Evolutionary conservation across 2,329 filamentous ascomycete species (phyloP).

Genomic region (Achaetomium macrosporum): DNA sequence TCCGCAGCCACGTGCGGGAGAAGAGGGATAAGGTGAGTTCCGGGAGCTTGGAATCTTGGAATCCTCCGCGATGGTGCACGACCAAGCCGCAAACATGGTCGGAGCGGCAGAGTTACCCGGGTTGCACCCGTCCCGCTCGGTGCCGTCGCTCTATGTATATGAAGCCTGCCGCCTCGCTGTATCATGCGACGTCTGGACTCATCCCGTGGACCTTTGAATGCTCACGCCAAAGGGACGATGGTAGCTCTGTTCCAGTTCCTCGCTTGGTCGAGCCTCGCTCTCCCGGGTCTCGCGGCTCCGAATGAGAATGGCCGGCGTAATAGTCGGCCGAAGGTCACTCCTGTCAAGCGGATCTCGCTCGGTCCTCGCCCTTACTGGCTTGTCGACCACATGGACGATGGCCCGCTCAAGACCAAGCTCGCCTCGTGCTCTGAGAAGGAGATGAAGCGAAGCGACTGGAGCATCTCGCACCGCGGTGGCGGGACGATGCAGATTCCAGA

Average conservation of each 20-base stretch:
- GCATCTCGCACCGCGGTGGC: conserved; percentile 58
- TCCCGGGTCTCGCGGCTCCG: conserved; percentile 3
- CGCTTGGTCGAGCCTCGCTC: background rate
- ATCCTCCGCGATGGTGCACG: too few species aligned
- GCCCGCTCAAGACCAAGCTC: conserved; percentile 54
- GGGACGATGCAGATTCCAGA: conserved; percentile 59
- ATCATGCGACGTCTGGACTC: too few species aligned
- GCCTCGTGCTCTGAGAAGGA: conserved; percentile 51
- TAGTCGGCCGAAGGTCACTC: conserved; percentile 3
- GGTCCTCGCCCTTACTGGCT: conserved; percentile 61
- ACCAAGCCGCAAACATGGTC: too few species aligned
- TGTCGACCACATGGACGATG: conserved; percentile 55
- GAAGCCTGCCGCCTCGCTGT: too few species aligned
- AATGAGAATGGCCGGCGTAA: background rate
- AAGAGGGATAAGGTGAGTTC: too few species aligned
- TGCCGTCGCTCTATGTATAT: too few species aligned
- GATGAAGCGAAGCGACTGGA: conserved; percentile 48
- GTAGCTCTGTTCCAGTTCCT: background rate
- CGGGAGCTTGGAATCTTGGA: too few species aligned
- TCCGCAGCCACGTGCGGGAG: too few species aligned
- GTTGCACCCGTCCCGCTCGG: too few species aligned
- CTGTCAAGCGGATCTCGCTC: conserved; percentile 48
- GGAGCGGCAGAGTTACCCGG: too few species aligned
- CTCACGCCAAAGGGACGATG: too few species aligned
- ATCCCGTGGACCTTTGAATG: too few species aligned